Conservation (phyloP, 106 monocot genomes). For the Hemerocallis citrina region DNA sequence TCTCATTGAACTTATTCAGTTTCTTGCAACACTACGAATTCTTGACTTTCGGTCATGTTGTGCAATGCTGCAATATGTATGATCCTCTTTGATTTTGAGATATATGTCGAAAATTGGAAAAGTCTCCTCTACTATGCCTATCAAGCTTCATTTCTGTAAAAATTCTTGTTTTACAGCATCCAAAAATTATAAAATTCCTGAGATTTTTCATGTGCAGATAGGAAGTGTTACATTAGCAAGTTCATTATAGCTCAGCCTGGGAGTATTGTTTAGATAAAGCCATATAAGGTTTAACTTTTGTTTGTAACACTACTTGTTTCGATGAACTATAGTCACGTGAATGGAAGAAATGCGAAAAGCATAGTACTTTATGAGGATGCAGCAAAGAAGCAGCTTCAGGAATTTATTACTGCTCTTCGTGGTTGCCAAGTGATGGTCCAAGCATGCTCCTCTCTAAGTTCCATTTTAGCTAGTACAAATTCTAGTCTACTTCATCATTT, state of each 20-base stretch:
- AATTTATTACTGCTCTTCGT: slow-evolving; percentile 62
- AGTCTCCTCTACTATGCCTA: neutral
- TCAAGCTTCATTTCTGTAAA: too few relatives aligned
- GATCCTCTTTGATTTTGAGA: neutral
- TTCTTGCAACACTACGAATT: neutral
- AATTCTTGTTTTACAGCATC: neutral
- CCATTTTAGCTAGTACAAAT: slow-evolving; percentile 29
- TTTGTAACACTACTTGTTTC: neutral
- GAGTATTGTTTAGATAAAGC: neutral
- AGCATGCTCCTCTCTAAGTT: slow-evolving; percentile 58
- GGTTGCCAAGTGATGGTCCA: slow-evolving; percentile 78
- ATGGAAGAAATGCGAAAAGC: slow-evolving; percentile 63
- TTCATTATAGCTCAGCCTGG: neutral
- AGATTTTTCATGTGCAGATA: too few relatives aligned
- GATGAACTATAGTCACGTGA: slow-evolving; percentile 43
- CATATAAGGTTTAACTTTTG: neutral
- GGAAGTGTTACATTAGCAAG: neutral
- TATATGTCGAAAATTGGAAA: neutral
- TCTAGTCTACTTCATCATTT: slow-evolving; percentile 55
- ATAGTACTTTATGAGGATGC: slow-evolving; percentile 95
- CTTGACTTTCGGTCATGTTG: neutral
- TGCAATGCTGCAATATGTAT: too few relatives aligned
- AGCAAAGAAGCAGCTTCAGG: slow-evolving; percentile 67
- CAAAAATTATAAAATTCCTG: neutral
- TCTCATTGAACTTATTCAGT: too few relatives aligned